Evolutionary conservation across 2,329 filamentous ascomycete species (phyloP), one percentile per base, ranked within the genome.

Genomic region (Cytospora leucostoma): DNA sequence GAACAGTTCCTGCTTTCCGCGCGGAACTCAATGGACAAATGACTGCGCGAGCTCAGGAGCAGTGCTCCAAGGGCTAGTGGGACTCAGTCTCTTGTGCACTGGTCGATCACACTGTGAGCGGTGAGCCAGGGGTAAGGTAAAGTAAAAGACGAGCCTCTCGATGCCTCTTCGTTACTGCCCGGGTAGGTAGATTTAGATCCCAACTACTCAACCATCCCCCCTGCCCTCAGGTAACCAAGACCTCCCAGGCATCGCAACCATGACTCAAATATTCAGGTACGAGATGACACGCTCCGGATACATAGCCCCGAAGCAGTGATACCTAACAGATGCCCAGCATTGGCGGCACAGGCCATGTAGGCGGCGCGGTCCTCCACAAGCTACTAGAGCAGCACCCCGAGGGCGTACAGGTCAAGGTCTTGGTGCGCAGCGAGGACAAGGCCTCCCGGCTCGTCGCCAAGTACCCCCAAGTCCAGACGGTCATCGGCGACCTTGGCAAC

Each of bases 291-390:
- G 8, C 21, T 11, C 44, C 44, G 2, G 11, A 44, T 27, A 13
- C 11, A 8, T 8, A 15, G 11, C 13, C 13, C 38, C 21, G 35
- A n/a, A 17, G 38, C n/a, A 27, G 7, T 19, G 10, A 55, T 15
- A 55, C 12, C 51, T 61, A 33, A 61, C 58, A 49, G 8, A 13
- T 74, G 65, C 68, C 62, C 38, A 75, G 64, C 19, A 75, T 68
- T 7, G 72, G 70, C n/a, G 73, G 72, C 13, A 69, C 65, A 8
- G 67, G 67, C 58, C 67, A 69, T 51, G 55, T 69, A 12, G 67
- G 67, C n/a, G 67, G 67, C 52, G 65, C 65, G 5, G 55, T 69
- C 12, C 63, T 69, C 27, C 63, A 69, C 47, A 64, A 63, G 40
- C 44, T 68, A 19, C 50, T 64, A 17, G 34, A 63, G 51, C 57